Conservation (phyloP, 192 early-diverging fungal genomes). For the Entophlyctis luteolus region DNA sequence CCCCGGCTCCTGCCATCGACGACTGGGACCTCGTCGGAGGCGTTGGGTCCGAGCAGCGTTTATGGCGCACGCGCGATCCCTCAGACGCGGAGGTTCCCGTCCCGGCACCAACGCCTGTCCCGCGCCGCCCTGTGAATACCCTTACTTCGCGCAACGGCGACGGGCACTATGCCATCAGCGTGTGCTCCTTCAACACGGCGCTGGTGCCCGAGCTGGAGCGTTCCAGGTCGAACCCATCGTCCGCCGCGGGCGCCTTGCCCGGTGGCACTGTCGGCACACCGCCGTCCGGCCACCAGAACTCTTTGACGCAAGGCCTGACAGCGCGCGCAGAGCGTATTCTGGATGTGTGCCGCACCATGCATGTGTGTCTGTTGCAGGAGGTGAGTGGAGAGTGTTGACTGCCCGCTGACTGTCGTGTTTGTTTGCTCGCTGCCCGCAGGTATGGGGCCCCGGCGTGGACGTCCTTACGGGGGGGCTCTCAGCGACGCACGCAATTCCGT, state of each 20-base stretch:
- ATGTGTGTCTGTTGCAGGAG: slow-evolving; percentile 24
- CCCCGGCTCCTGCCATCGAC: background rate
- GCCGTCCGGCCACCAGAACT: background rate
- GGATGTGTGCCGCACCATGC: slow-evolving; percentile 16
- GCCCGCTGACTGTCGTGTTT: background rate
- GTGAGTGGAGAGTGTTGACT: slow-evolving; percentile 5
- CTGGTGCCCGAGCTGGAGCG: slow-evolving; percentile 6
- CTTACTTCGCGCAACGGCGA: background rate
- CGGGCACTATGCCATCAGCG: background rate
- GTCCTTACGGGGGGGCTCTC: slow-evolving; percentile 15
- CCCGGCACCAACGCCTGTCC: too few species aligned
- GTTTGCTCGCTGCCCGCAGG: slow-evolving; percentile 1
- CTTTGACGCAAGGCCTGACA: background rate
- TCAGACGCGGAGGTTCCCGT: background rate
- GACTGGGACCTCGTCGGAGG: background rate
- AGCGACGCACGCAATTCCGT: slow-evolving; percentile 19
- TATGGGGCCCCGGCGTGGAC: slow-evolving; percentile 31
- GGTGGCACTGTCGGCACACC: background rate
- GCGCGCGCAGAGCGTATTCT: slow-evolving; percentile 15
- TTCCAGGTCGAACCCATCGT: background rate
- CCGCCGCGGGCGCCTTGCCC: background rate
- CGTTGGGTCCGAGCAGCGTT: background rate
- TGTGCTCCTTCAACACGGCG: slow-evolving; percentile 24
- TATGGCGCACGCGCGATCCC: background rate
- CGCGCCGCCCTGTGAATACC: too few species aligned